Conservation (phyloP, 768 basidiomycete genomes). For the Suillus alpinus region DNA sequence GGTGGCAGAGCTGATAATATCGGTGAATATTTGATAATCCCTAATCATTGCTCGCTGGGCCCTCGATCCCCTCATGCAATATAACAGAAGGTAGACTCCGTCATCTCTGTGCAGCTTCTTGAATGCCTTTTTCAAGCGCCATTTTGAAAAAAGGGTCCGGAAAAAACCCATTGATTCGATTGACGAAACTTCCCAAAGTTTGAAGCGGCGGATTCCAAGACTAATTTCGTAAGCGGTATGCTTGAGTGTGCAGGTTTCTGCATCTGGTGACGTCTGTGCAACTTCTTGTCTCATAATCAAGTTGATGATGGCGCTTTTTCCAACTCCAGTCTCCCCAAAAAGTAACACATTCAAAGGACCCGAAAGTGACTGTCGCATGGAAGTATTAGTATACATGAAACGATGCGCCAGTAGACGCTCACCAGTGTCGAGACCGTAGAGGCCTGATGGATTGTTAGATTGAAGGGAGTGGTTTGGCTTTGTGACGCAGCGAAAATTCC, state of each 20-base stretch:
- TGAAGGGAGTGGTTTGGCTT: not conserved
- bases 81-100: conserved; percentile 29
- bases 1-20: not conserved
- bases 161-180: conserved; percentile 19
- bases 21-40: conserved; percentile 23
- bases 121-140: conserved; percentile 20
- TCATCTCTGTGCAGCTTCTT: conserved; percentile 20
- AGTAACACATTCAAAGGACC: not conserved
- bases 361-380: not conserved
- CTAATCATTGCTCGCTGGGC: conserved; percentile 22
- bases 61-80: conserved; percentile 30
- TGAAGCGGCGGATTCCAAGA: not conserved
- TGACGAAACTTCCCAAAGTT: not conserved
- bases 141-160: conserved; percentile 4
- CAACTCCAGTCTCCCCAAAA: conserved; percentile 1
- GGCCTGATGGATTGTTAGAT: not conserved
- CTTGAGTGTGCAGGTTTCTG: not conserved
- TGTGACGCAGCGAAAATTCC: not conserved
- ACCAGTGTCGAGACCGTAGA: not conserved
- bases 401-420: not conserved
- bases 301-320: not conserved
- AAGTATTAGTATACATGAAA: not conserved
- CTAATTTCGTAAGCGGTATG: not conserved
- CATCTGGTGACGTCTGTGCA: not conserved
- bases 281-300: not conserved